Evolutionary conservation across 352 stramenopile species (phyloP).

Genomic region (Ochromonadaceae sp.): DNA sequence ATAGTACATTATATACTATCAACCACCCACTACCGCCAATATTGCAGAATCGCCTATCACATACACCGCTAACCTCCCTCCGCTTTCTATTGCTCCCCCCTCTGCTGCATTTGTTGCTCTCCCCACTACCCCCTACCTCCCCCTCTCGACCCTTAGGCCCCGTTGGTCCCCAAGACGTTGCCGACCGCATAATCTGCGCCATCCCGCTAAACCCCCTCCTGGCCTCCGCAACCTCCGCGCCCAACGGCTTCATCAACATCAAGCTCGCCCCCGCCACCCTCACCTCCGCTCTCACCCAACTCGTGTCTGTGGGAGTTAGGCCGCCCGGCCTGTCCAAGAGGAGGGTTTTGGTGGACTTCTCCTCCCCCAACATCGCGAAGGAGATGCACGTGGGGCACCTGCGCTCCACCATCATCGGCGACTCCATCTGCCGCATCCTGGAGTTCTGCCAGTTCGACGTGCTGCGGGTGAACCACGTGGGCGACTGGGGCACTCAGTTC

Average conservation of each 20-base stretch:
- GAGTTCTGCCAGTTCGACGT: constrained; percentile 65
- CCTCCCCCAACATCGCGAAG: constrained; percentile 81
- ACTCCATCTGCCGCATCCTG: constrained; percentile 62
- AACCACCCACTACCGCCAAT: no score
- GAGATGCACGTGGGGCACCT: constrained; percentile 88
- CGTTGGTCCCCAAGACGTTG: background rate
- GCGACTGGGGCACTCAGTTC: constrained; percentile 95
- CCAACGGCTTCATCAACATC: constrained; percentile 89
- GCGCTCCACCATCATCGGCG: constrained; percentile 75
- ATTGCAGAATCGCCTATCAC: no score
- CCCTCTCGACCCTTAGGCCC: background rate
- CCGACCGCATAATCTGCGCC: background rate
- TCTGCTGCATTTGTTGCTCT: background rate
- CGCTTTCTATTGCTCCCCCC: background rate
- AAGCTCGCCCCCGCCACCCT: constrained; percentile 68
- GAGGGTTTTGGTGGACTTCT: constrained; percentile 70
- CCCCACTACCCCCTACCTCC: background rate
- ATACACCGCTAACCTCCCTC: background rate
- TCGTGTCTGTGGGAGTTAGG: background rate
- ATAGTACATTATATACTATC: no score
- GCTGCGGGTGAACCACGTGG: constrained; percentile 63
- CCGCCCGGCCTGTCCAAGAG: constrained; percentile 14
- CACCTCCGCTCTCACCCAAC: background rate
- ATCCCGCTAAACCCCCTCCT: constrained; percentile 3
- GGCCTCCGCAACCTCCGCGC: background rate